Evolutionary conservation across 306 rosid genomes (phyloP).

Genomic region (Lablab purpureus): DNA sequence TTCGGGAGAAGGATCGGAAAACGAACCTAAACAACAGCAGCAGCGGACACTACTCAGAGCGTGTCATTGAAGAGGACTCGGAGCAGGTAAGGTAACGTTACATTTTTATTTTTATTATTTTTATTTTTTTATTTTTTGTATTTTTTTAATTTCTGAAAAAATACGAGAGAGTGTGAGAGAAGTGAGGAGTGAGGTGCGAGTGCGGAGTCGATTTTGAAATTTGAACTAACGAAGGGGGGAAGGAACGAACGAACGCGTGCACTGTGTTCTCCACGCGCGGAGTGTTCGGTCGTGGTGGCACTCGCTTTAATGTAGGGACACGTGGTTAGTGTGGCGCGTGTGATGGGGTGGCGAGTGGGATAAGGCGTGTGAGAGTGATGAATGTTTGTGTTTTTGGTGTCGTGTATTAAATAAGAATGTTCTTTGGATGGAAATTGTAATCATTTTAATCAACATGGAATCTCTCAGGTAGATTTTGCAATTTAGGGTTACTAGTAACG

Average conservation of each 20-base stretch:
- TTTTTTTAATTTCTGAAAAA: neutral
- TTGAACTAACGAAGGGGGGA: constrained; percentile 42
- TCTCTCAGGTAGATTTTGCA: neutral
- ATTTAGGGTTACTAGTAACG: neutral
- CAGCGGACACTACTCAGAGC: constrained; percentile 45
- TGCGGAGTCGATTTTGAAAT: constrained; percentile 44
- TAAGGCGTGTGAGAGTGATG: neutral
- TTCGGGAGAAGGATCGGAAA: constrained; percentile 60
- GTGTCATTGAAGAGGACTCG: constrained; percentile 54
- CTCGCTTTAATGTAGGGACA: neutral
- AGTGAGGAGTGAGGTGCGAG: constrained; percentile 39
- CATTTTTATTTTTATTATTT: neutral
- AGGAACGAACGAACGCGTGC: constrained; percentile 27
- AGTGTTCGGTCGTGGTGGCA: neutral
- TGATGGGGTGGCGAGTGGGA: neutral
- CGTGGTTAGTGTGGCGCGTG: neutral
- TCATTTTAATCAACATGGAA: neutral
- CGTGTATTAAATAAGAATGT: neutral
- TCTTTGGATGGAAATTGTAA: neutral
- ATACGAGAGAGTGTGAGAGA: neutral
- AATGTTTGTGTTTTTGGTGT: neutral
- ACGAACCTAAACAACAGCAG: constrained; percentile 43
- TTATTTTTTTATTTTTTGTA: neutral
- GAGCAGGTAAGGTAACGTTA: constrained; percentile 39
- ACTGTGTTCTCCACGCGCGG: neutral